phyloP scores from a whole-genome alignment of 768 basidiomycete genomes.

The Leccinum variicolor region DNA sequence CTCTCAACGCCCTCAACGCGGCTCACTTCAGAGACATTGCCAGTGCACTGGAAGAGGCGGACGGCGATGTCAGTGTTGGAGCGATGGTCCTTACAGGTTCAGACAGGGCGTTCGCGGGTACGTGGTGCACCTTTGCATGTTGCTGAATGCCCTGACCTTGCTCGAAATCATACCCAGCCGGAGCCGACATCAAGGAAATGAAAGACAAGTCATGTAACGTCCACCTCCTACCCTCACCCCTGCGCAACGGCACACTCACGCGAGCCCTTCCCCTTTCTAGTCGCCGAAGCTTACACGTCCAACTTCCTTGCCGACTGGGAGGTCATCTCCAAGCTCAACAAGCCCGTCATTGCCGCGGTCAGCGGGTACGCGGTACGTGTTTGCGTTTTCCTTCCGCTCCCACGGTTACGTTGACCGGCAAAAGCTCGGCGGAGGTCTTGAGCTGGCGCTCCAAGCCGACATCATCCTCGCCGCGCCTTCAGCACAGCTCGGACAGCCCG shows the following conservation, averaged over 20 bases:
- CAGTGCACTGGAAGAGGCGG: slow-evolving; percentile 65
- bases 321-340: slow-evolving; percentile 65
- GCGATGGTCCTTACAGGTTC: slow-evolving; percentile 93
- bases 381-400: background rate
- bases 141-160: background rate
- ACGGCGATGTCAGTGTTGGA: slow-evolving; percentile 66
- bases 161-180: slow-evolving; percentile 48
- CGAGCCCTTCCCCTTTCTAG: slow-evolving; percentile 34
- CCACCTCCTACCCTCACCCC: background rate
- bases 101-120: slow-evolving; percentile 91
- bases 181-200: slow-evolving; percentile 99
- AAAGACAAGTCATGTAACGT: slow-evolving; percentile 88
- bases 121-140: slow-evolving; percentile 21
- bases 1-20: slow-evolving; percentile 82
- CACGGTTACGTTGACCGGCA: background rate
- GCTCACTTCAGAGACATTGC: slow-evolving; percentile 83
- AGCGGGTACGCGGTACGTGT: slow-evolving; percentile 84
- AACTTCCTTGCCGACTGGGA: slow-evolving; percentile 89
- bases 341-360: slow-evolving; percentile 95
- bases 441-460: slow-evolving; percentile 95
- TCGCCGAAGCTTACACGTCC: slow-evolving; percentile 81
- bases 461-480: slow-evolving; percentile 89
- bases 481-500: slow-evolving; percentile 93
- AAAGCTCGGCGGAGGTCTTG: slow-evolving; percentile 95
- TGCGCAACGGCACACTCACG: background rate